Base-by-base conservation (phyloP, 148 eudicot genomes). In the Linanthus parryae region DNA sequence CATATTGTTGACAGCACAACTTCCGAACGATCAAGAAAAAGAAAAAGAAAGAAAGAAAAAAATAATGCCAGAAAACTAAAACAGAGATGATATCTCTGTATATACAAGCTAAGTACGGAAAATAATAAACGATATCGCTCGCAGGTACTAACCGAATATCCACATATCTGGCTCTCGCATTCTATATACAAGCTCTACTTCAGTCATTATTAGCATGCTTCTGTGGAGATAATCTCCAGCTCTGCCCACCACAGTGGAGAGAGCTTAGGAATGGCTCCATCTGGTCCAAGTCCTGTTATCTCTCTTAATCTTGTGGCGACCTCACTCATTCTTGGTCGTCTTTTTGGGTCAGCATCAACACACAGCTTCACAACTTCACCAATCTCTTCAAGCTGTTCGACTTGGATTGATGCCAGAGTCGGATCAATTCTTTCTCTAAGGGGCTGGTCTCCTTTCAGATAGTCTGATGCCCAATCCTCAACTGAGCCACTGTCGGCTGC, bases 181-280 rank as follows among this genome's bases (percentile, higher is more conserved):
- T n/a, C n/a, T n/a, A n/a, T n/a, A n/a, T 40, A 31, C 43, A 36
- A 9, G 34, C 24, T 44, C 35, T 43, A 44, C 51, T 49, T 17
- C 66, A 4, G 7, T 24, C 20, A 4, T n/a, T 3, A 11, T 60
- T 66, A 77, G 28, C 54, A 65, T 23, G 65, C 79, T 22, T 78
- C 81, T 12, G 64, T 61, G 2, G 88, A 66, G 17, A 63, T 23
- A 26, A 75, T 54, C 63, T 79, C 96, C 33, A 84, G 84, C 57
- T 87, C 94, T 14, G 87, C 80, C 90, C 90, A 87, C 94, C 96
- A 87, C 62, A 84, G 81, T 39, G 96, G 82, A 11, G 94, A 79
- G 28, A 75, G 43, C 60, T 72, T 68, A 0, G 99, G 94, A 7
- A 51, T 62, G 13, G 96, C 98, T 62, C 52, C 76, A 37, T 77